Evolutionary conservation across 2,329 filamentous ascomycete species (phyloP), one percentile per base, ranked within the genome.

Genomic region (Aspergillus sp.): DNA sequence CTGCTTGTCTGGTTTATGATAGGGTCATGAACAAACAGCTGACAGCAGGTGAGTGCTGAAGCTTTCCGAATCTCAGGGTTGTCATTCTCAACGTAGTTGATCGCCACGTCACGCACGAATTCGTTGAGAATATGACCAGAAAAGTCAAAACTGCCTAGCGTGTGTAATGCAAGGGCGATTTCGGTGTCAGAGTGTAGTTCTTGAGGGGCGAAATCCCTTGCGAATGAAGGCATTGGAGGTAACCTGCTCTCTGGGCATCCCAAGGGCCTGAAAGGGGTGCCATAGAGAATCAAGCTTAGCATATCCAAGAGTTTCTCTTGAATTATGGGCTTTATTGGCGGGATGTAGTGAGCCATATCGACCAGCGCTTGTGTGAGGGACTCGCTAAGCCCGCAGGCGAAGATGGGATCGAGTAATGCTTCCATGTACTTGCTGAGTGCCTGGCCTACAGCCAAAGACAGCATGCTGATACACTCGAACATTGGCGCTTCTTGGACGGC

Each of bases 351-450:
- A 28, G 95, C 95, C 91, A 99, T 97, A 72, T 99, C 96, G 21
- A 98, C 93, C 57, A 99, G 82, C 2, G 96, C 96, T 74, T 98
- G 93, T 0, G 94, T 97, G 23, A 99, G 84, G 67, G 96, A 95
- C 59, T 94, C 91, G 39, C 92, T 97, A 55, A 99, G 83, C 52
- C 96, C 95, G 73, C 95, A 99, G 15, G 92, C 93, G 76, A 99
- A 99, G 61, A 99, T 97, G 10, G 96, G 93, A 68, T 97, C 94
- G 9, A 99, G 84, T 28, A 99, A 81, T 12, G 93, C 91, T 73
- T 97, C 93, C 88, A 99, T 97, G 74, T 98, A 97, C 78, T 98
- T 99, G 83, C 92, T 98, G 56, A 99, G 82, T 0, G 94, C 95
- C 79, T 99, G 95, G 1, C 95, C 95, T 30, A 98, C 95, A 3